Evolutionary conservation across 108 stramenopile species (phyloP).

Genomic region (Tribonema minus): DNA sequence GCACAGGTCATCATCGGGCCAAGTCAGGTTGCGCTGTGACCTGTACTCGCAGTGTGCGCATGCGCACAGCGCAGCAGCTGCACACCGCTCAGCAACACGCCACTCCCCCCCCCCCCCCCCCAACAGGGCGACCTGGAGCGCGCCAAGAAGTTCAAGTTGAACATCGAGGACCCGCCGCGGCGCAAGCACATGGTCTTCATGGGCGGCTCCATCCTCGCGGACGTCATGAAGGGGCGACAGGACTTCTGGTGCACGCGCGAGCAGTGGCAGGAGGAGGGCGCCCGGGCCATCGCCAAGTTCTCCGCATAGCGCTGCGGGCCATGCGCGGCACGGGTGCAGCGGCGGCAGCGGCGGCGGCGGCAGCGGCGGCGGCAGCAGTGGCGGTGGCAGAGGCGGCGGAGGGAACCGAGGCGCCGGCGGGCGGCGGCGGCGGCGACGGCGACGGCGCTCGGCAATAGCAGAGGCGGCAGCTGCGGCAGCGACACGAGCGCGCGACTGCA

Average conservation of each 20-base stretch:
- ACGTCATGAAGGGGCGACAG: slow-evolving; percentile 55
- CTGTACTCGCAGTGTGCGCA: background rate
- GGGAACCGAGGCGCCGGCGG: too few species aligned
- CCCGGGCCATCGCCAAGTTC: slow-evolving; percentile 19
- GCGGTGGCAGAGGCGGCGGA: too few species aligned
- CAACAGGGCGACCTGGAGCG: slow-evolving; percentile 50
- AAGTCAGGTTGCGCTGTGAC: background rate
- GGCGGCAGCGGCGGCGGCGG: background rate
- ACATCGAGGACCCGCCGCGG: slow-evolving; percentile 66
- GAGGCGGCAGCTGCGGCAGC: too few species aligned
- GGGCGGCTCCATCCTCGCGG: slow-evolving; percentile 61
- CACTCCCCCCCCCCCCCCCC: background rate
- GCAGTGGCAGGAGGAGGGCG: slow-evolving; percentile 62
- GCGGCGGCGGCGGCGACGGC: too few species aligned
- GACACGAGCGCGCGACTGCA: too few species aligned
- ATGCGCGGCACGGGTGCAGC: too few species aligned
- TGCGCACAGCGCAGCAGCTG: background rate
- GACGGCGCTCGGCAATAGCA: too few species aligned
- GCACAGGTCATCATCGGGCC: background rate
- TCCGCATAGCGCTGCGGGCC: too few species aligned
- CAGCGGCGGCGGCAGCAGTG: background rate
- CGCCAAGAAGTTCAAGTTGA: slow-evolving; percentile 62
- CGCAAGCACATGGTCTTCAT: slow-evolving; percentile 69
- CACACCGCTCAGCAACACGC: background rate
- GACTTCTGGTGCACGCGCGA: slow-evolving; percentile 64